Percentiles rank a stretch among this genome's conserved stretches.
These are phyloP conservation scores for Leccinum pellstonianum DNA, from an alignment of 768 basidiomycete genomes.

Conservation along the genomic window DNA sequence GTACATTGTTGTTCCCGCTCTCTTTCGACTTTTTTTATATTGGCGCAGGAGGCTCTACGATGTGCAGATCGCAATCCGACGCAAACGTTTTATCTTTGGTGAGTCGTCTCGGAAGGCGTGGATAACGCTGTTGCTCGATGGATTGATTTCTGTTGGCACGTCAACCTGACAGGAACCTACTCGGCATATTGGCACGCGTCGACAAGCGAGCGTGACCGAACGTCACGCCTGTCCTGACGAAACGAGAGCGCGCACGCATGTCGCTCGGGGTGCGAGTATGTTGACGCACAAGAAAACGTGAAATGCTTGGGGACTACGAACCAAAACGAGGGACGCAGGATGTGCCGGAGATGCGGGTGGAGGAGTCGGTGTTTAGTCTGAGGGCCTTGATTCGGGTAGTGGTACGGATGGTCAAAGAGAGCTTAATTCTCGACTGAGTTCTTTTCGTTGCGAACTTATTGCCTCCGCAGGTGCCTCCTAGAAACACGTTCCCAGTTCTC, in stretches of 20 bases:
- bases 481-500: too few relatives aligned
- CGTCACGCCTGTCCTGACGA: slow-evolving; percentile 73
- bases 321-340: too few relatives aligned
- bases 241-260: slow-evolving; percentile 45
- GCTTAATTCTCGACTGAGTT: too few relatives aligned
- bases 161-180: slow-evolving; percentile 83
- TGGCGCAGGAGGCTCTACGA: slow-evolving; percentile 90
- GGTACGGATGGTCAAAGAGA: slow-evolving; percentile 33
- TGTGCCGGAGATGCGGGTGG: slow-evolving; percentile 74
- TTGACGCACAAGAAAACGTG: slow-evolving; percentile 28
- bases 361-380: slow-evolving; percentile 86
- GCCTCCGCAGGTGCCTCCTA: too few relatives aligned
- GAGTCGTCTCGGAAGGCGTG: slow-evolving; percentile 12
- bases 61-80: slow-evolving; percentile 87
- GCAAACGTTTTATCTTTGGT: slow-evolving; percentile 93
- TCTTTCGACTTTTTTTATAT: slow-evolving; percentile 78
- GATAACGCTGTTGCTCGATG: background rate
- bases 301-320: too few relatives aligned
- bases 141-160: slow-evolving; percentile 58
- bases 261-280: slow-evolving; percentile 33
- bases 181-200: slow-evolving; percentile 68
- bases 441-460: too few relatives aligned
- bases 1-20: slow-evolving; percentile 79
- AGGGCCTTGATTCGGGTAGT: slow-evolving; percentile 61
- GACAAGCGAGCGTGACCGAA: slow-evolving; percentile 47